Conservation (phyloP, 495 filamentous ascomycete genomes). For the Podospora australis region DNA sequence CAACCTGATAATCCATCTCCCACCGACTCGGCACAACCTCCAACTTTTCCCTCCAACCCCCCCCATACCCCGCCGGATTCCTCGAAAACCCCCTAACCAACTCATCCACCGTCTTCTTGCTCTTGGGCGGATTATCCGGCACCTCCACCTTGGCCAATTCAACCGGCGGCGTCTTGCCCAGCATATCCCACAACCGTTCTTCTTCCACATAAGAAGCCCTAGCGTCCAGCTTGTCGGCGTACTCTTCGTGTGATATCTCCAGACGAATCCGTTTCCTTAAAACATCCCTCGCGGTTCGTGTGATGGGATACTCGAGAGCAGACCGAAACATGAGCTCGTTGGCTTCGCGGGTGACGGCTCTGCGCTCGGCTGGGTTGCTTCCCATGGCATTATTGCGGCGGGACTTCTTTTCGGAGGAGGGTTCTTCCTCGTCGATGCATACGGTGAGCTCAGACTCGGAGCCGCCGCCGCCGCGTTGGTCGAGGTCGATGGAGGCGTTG, state of each 20-base stretch:
- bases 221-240: constrained; percentile 50
- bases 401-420: too few relatives aligned
- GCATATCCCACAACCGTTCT: constrained; percentile 45
- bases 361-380: too few relatives aligned
- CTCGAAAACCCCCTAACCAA: constrained; percentile 38
- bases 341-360: constrained; percentile 13
- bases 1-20: constrained; percentile 15
- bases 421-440: too few relatives aligned
- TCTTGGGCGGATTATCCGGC: background rate
- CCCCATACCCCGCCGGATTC: constrained; percentile 27
- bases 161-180: constrained; percentile 47
- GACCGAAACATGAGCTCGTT: constrained; percentile 27
- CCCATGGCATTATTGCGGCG: too few relatives aligned
- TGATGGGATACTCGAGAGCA: constrained; percentile 14
- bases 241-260: constrained; percentile 39
- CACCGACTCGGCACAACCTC: constrained; percentile 12
- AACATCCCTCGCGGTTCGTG: constrained; percentile 9
- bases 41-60: constrained; percentile 8
- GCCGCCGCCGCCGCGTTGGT: too few relatives aligned
- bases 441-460: too few relatives aligned
- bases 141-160: constrained; percentile 45
- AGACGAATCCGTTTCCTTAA: constrained; percentile 23
- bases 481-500: constrained; percentile 4
- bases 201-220: constrained; percentile 50
- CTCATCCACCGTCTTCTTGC: constrained; percentile 9